These are phyloP conservation scores for Penicillium sp. DNA, from an alignment of 2,329 filamentous ascomycete genomes.

Conservation along the genomic window DNA sequence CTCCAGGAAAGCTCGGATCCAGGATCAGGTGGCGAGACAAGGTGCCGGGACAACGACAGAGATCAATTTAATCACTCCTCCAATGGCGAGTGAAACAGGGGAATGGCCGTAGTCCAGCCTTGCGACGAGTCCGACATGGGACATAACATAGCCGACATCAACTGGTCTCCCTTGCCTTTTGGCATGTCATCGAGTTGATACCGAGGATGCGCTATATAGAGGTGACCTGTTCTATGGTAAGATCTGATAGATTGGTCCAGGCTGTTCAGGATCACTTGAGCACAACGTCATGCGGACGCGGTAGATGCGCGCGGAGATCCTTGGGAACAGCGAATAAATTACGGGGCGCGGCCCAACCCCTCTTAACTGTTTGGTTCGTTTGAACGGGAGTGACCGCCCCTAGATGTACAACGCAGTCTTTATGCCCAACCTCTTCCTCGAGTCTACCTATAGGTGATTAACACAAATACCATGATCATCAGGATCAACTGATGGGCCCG, in stretches of 20 bases:
- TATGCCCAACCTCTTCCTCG: slow-evolving; percentile 13
- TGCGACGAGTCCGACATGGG: slow-evolving; percentile 18
- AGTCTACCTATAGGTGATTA: neutral
- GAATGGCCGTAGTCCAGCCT: neutral
- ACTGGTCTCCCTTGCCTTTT: slow-evolving; percentile 16
- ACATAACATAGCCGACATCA: slow-evolving; percentile 24
- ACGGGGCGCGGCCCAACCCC: slow-evolving; percentile 11
- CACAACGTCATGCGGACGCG: slow-evolving; percentile 1
- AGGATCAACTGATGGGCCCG: neutral
- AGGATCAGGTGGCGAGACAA: slow-evolving; percentile 16
- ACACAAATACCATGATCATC: neutral
- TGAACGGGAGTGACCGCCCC: neutral
- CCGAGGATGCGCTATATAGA: neutral
- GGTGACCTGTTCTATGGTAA: slow-evolving; percentile 1
- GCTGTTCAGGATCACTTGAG: neutral
- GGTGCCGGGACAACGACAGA: slow-evolving; percentile 19
- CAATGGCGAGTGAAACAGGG: slow-evolving; percentile 13
- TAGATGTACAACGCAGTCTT: neutral
- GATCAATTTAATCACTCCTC: slow-evolving; percentile 3
- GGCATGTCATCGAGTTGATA: neutral
- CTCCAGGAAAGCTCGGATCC: slow-evolving; percentile 4
- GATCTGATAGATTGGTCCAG: slow-evolving; percentile 1
- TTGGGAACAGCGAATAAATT: slow-evolving; percentile 4
- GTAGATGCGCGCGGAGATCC: slow-evolving; percentile 3
- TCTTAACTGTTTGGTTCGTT: neutral